Conservation (phyloP, 306 rosid genomes). For the Castanopsis chinensis region DNA sequence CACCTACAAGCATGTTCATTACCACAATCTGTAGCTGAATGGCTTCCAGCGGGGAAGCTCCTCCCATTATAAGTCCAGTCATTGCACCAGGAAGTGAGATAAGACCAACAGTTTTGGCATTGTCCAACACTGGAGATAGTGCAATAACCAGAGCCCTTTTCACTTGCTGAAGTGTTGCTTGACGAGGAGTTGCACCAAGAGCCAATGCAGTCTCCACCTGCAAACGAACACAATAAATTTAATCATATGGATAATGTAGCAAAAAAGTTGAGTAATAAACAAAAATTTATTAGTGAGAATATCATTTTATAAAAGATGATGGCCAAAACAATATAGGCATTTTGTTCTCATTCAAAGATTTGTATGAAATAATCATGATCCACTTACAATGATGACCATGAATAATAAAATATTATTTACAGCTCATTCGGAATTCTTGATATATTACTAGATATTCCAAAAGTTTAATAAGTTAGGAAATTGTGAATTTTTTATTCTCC, state of each 20-base stretch:
- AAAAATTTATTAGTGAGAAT: neutral
- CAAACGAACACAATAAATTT: neutral
- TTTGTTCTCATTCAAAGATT: too few relatives aligned
- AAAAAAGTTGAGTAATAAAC: neutral
- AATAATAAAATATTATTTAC: too few relatives aligned
- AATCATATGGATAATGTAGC: neutral
- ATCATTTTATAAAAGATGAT: neutral
- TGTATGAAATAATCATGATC: too few relatives aligned
- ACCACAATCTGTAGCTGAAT: conserved; percentile 92
- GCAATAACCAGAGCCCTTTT: conserved; percentile 77
- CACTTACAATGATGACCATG: too few relatives aligned
- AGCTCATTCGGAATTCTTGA: too few relatives aligned
- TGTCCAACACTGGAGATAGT: conserved; percentile 85
- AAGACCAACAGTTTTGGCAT: conserved; percentile 87
- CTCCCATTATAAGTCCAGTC: conserved; percentile 99
- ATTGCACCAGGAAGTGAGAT: conserved; percentile 96
- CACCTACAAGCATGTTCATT: conserved; percentile 95
- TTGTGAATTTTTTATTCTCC: too few relatives aligned
- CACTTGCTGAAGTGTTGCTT: conserved; percentile 86
- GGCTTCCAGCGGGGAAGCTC: conserved; percentile 94
- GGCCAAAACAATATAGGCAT: too few relatives aligned
- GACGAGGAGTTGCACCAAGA: conserved; percentile 89
- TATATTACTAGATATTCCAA: too few relatives aligned
- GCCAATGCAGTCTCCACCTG: conserved; percentile 97
- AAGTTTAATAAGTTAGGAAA: too few relatives aligned